A percentile compares a stretch with the other conserved stretches of the same genome.
Conservation (phyloP, 2,329 filamentous ascomycete genomes). For the Sclerotinia minor region DNA sequence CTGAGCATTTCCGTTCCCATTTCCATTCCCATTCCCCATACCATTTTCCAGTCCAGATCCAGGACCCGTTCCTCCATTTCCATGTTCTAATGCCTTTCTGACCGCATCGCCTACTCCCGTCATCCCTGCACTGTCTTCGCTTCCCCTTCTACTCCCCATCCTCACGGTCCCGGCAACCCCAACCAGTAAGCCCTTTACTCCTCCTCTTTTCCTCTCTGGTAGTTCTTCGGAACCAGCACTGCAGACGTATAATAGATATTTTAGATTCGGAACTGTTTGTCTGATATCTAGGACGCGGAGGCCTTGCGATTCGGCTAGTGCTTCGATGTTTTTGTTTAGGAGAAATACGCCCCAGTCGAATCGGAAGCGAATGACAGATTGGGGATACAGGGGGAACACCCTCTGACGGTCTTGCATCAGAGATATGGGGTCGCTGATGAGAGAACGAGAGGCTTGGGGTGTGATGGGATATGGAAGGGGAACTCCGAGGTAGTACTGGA, state of each 20-base stretch:
- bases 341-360: constrained; percentile 97
- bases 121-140: constrained; percentile 36
- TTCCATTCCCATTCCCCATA: constrained; percentile 29
- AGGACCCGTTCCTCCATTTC: constrained; percentile 19
- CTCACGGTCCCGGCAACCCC: constrained; percentile 46
- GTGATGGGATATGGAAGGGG: constrained; percentile 79
- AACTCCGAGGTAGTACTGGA: constrained; percentile 80
- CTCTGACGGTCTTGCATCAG: constrained; percentile 51
- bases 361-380: constrained; percentile 73
- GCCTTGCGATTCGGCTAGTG: constrained; percentile 62
- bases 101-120: constrained; percentile 33
- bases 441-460: constrained; percentile 70
- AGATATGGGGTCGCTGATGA: constrained; percentile 74
- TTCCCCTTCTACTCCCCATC: constrained; percentile 36
- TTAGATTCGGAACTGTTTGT: constrained; percentile 89
- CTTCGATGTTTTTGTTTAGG: constrained; percentile 93
- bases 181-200: constrained; percentile 58
- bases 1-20: constrained; percentile 26
- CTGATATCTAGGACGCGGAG: constrained; percentile 84
- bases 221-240: constrained; percentile 71
- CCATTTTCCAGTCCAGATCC: constrained; percentile 22
- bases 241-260: constrained; percentile 87
- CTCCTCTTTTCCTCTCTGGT: constrained; percentile 61
- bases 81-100: constrained; percentile 37
- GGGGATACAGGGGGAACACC: constrained; percentile 80